Conservation (phyloP, 805 yeast genomes). For the Barnettozyma sp. region DNA sequence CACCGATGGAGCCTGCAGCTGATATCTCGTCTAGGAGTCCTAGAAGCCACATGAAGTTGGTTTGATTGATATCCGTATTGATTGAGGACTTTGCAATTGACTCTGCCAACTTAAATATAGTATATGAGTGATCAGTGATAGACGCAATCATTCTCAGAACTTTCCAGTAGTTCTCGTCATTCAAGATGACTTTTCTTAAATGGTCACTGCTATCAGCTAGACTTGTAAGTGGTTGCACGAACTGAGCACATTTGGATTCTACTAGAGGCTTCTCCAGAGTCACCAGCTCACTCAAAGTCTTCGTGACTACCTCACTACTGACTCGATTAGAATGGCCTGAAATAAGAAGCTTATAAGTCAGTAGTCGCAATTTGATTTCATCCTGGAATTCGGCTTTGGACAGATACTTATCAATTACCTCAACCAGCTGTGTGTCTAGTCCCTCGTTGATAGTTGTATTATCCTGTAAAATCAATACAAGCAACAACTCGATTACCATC, state of each 20-base stretch:
- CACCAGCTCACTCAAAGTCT: slow-evolving; percentile 10
- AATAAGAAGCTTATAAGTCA: slow-evolving; percentile 46
- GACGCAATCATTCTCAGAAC: slow-evolving; percentile 43
- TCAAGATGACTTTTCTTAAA: slow-evolving; percentile 33
- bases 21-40: slow-evolving; percentile 76
- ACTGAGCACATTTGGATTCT: slow-evolving; percentile 16
- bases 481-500: slow-evolving; percentile 40
- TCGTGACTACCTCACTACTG: slow-evolving; percentile 2
- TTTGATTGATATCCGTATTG: slow-evolving; percentile 28
- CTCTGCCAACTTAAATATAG: slow-evolving; percentile 43
- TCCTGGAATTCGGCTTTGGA: slow-evolving; percentile 20
- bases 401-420: slow-evolving; percentile 20
- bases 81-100: slow-evolving; percentile 26
- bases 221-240: slow-evolving; percentile 14
- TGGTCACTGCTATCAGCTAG: slow-evolving; percentile 4
- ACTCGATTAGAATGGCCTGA: slow-evolving; percentile 12
- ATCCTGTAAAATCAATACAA: slow-evolving; percentile 8
- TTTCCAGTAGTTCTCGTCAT: slow-evolving; percentile 51
- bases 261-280: slow-evolving; percentile 13
- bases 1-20: slow-evolving; percentile 73
- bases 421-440: slow-evolving; percentile 10
- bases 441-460: not conserved
- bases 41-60: slow-evolving; percentile 56
- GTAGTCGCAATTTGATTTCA: slow-evolving; percentile 33
- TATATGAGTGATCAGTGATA: slow-evolving; percentile 33